Base-by-base conservation (phyloP, 2,329 filamentous ascomycete genomes). In the Chaetomium sp. region DNA sequence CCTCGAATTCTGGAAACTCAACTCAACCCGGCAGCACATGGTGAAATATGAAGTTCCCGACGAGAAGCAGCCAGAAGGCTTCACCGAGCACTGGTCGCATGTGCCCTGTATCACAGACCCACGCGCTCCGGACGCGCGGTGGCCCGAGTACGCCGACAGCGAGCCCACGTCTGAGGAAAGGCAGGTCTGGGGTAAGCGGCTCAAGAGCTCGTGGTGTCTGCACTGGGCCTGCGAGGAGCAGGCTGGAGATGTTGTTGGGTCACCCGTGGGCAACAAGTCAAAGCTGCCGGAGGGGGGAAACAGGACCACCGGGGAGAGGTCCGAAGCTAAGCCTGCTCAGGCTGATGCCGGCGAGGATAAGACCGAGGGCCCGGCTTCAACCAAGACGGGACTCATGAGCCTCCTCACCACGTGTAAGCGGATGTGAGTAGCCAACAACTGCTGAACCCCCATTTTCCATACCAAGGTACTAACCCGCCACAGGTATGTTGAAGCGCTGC, bases 401-500 rank as follows among this genome's bases (percentile, higher is more conserved):
- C 49, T 72, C 7, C 53, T 75, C 35, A 47, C 68, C 21, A 68
- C 68, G 19, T 75, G 73, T 66, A 74, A 73, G 59, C 68, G 65
- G 35, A 71, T 73, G 74, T 74, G 63, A 58, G 70, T 64, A 13
- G n/a, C 4, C 35, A 16, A 9, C n/a, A 19, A 7, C 31, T 5
- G n/a, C 27, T 23, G 12, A 13, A n/a, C 23, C 6, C n/a, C n/a
- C 29, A n/a, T 3, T 29, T 12, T 2, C 35, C 27, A 33, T 19
- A 16, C 5, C 38, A n/a, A 19, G 38, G 25, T 42, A 8, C 19
- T 60, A 12, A 60, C n/a, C 4, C 1, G 12, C 10, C 1, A 21
- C 38, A 75, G 73, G 66, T 75, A 75, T 64, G 53, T 70, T 4
- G 74, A 76, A 57, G 68, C 60, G 54, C 60, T 72, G 21, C 65